These are phyloP conservation scores for Ascochyta lentis DNA, from an alignment of 2,329 filamentous ascomycete species.

Conservation along the genomic window DNA sequence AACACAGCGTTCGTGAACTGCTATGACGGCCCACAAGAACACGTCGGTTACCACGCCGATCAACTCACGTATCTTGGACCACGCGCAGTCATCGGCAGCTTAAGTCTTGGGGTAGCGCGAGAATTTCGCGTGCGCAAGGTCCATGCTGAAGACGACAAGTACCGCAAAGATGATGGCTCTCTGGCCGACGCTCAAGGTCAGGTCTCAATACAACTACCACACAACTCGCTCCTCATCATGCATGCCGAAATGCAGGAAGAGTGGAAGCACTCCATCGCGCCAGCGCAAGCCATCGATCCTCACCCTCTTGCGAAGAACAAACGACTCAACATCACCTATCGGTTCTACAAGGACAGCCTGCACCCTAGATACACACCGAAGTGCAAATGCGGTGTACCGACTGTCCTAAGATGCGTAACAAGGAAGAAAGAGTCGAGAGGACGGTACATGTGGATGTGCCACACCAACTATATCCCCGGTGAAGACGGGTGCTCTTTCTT, in stretches of 20 bases:
- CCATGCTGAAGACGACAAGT: conserved; percentile 63
- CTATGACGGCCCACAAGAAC: conserved; percentile 81
- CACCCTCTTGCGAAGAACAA: conserved; percentile 82
- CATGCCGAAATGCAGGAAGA: conserved; percentile 97
- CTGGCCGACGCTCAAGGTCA: conserved; percentile 75
- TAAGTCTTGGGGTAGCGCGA: conserved; percentile 89
- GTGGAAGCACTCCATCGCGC: conserved; percentile 89
- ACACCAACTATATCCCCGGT: conserved; percentile 74
- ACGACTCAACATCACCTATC: conserved; percentile 93
- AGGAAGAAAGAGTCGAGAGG: conserved; percentile 78
- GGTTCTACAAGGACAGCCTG: conserved; percentile 79
- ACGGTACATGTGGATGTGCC: conserved; percentile 93
- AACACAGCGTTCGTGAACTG: conserved; percentile 96
- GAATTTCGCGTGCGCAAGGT: conserved; percentile 88
- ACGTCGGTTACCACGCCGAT: conserved; percentile 90
- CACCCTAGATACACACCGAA: conserved; percentile 79
- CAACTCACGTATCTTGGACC: conserved; percentile 93
- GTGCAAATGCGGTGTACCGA: conserved; percentile 76
- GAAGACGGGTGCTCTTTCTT: conserved; percentile 55
- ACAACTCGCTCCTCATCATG: conserved; percentile 94
- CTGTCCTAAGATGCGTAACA: conserved; percentile 78
- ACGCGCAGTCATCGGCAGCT: conserved; percentile 82
- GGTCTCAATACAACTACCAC: conserved; percentile 90
- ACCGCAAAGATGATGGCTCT: conserved; percentile 46
- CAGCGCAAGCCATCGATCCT: conserved; percentile 77